These are phyloP conservation scores for Penicillium nordicum DNA, from an alignment of 2,329 filamentous ascomycete genomes.

Conservation along the genomic window DNA sequence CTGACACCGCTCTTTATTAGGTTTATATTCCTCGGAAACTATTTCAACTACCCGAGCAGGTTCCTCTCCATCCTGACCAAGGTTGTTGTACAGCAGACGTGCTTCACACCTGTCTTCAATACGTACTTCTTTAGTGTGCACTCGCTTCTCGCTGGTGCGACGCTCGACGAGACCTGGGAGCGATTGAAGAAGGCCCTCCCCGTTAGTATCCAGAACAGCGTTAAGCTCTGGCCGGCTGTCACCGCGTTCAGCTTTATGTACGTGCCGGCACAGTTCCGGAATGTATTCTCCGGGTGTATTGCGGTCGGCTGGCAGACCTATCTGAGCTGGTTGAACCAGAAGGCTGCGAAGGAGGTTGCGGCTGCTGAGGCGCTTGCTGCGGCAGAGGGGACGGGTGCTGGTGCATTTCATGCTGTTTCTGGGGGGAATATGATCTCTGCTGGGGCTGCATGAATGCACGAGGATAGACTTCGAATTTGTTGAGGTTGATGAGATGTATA, in stretches of 20 bases:
- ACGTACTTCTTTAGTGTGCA: constrained; percentile 80
- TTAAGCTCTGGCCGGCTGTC: constrained; percentile 84
- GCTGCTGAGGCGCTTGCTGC: constrained; percentile 25
- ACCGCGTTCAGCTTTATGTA: constrained; percentile 87
- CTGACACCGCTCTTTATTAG: constrained; percentile 38
- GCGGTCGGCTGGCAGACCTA: constrained; percentile 94
- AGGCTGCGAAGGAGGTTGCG: constrained; percentile 60
- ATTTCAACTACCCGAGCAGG: constrained; percentile 80
- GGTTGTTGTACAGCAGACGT: constrained; percentile 72
- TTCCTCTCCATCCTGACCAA: constrained; percentile 69
- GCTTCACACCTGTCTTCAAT: constrained; percentile 82
- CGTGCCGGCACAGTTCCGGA: constrained; percentile 72
- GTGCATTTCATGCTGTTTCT: constrained; percentile 11
- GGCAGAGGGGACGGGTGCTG: constrained; percentile 8
- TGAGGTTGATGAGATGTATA: constrained; percentile 4
- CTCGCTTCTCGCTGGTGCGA: constrained; percentile 68
- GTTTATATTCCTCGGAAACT: constrained; percentile 73
- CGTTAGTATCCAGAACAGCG: constrained; percentile 69
- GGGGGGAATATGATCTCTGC: constrained; percentile 17
- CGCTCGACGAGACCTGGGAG: constrained; percentile 61
- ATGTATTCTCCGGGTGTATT: constrained; percentile 73
- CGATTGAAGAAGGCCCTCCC: constrained; percentile 74
- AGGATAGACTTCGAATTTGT: background rate
- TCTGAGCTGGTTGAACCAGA: constrained; percentile 72
- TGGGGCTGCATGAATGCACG: constrained; percentile 12